Base-by-base conservation (phyloP, 139 green algal species). In the Chlorella sp. region DNA sequence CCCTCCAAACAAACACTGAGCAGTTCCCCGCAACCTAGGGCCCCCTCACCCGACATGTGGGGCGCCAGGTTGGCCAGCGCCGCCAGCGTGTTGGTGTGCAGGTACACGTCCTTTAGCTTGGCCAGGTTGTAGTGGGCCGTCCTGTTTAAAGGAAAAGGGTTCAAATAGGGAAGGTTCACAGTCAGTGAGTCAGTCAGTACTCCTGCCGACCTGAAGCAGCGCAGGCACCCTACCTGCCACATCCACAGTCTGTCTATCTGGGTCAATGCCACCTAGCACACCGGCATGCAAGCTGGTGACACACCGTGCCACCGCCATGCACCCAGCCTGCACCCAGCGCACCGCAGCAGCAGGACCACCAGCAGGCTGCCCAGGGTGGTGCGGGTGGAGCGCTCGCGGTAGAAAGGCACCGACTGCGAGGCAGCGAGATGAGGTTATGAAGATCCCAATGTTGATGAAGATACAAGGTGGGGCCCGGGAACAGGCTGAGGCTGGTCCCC, bases 31-130 rank as follows among this genome's bases (percentile, higher is more conserved):
- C 7, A 7, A 1, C 32, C 5, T 17, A 22, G 6, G 41, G 4
- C 41, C 62, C 41, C 0, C 80, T 3, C 74, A 86, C 78, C 77
- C 19, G 84, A 73, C 38, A 93, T 87, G 86, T 96, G 89, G 46
- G 94, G 94, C 32, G 94, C 95, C 51, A 98, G 85, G 70, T 98
- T 98, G 54, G 95, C 92, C 65, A 98, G 86, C 11, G 93, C 94
- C 9, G 95, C 95, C 44, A 98, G 90, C n/a, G 92, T 96, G 87
- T 98, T 98, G 80, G 93, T 98, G 73, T 96, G 95, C 72, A 98
- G 87, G 82, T 96, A 96, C 68, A 96, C 86, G 84, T 98, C 95
- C 80, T 85, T 80, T 32, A 94, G 82, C 82, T 92, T 83, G 41
- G 77, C 77, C 38, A 83, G 77, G 41, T 83, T 83, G 60, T 83